Evolutionary conservation across 139 green algal species (phyloP), one percentile per base, ranked within the genome.

Genomic region (Chlamydomonas urium): DNA sequence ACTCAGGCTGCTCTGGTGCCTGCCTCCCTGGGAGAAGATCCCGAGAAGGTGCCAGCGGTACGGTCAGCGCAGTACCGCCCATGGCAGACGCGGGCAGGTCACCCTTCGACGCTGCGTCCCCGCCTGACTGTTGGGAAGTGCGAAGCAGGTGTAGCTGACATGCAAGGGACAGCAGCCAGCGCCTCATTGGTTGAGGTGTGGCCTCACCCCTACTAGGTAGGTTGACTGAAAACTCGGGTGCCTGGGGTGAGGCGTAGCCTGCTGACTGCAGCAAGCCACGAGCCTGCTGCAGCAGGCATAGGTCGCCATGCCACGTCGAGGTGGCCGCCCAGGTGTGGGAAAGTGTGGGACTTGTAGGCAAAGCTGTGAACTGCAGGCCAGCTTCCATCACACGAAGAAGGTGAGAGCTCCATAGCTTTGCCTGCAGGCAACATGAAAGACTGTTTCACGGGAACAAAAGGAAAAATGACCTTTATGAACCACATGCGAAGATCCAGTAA

Each of bases 251-350:
- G 10, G 42, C 42, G 42, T 8, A 8, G 10, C 42, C 8, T 14
- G 10, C 8, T 24, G 42, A 14, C 42, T 8, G 8, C 42, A 50
- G 8, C 42, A 50, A 14, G 10, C 42, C 10, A 8, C 14, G 60
- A 14, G 59, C 69, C 37, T 67, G 42, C 19, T 14, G 48, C 2
- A 47, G 24, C 23, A 80, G 47, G 60, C 67, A 75, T 36, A 75
- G 53, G 4, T 75, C 74, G 8, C 59, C 60, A 53, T 75, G 35
- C 8, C 8, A 56, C 36, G 14, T 8, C 42, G 10, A 50, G 10
- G 42, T 14, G 14, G 42, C 8, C 42, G 42, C 42, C 8, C 10
- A 50, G 10, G 14, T 50, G 42, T 24, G 8, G 42, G 42, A 50
- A 50, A 8, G 42, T 50, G 14, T 24, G 42, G 42, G 42, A 14